phyloP scores from a whole-genome alignment of 176 grass and related monocot species.

The Oropetium thomaeum region DNA sequence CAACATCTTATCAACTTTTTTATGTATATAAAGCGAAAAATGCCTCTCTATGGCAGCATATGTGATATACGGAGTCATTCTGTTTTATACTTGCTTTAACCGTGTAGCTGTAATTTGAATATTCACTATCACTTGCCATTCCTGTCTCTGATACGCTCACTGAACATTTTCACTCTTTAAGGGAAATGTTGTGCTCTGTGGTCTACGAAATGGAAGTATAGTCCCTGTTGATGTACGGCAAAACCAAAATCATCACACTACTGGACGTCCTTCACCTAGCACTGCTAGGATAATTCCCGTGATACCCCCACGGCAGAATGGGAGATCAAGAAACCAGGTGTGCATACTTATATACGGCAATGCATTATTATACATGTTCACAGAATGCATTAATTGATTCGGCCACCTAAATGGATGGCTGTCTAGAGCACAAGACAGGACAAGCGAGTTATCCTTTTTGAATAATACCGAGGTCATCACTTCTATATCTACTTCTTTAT shows the following conservation, averaged over 20 bases:
- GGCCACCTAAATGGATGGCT: background rate
- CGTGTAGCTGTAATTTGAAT: background rate
- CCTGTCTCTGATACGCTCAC: conserved; percentile 3
- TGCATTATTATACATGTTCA: background rate
- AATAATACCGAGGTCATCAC: background rate
- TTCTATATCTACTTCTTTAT: conserved; percentile 3
- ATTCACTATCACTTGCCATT: conserved; percentile 1
- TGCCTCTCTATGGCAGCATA: conserved; percentile 9
- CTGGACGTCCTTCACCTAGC: conserved; percentile 33
- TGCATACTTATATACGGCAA: background rate
- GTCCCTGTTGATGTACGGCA: conserved; percentile 55
- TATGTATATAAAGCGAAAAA: background rate
- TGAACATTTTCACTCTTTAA: conserved; percentile 30
- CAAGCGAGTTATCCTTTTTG: background rate
- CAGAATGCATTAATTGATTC: background rate
- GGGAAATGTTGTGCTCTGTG: conserved; percentile 72
- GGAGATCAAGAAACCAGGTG: conserved; percentile 42
- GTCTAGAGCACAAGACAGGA: background rate
- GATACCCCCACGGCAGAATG: background rate
- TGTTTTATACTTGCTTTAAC: conserved; percentile 15
- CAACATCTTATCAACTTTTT: conserved; percentile 18
- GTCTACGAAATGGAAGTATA: conserved; percentile 61
- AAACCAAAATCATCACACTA: conserved; percentile 17
- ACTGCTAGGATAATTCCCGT: conserved; percentile 38
- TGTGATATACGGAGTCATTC: conserved; percentile 19